Base-by-base conservation (phyloP, 495 filamentous ascomycete genomes). In the Penicillium egyptiacum region DNA sequence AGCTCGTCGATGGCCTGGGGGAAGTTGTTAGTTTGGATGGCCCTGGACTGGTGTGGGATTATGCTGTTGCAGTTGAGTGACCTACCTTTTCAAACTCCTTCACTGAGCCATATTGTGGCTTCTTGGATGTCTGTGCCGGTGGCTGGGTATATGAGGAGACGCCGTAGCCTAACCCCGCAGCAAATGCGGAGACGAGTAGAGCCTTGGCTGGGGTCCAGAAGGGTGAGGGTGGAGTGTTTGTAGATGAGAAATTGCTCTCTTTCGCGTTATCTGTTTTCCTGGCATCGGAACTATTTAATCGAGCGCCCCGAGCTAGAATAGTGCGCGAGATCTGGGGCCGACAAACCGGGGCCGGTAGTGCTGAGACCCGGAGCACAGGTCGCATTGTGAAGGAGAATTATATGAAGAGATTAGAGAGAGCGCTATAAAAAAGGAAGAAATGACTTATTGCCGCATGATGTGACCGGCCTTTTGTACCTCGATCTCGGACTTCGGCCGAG, bases 1-100 rank as follows among this genome's bases (percentile, higher is more conserved):
- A 91, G 76, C 66, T 88, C 86, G 49, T 72, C 65, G 51, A 88
- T 74, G 14, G 87, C 87, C 83, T 91, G 67, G 25, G 12, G 1
- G 16, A 11, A 8, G 3, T 44, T 48, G 52, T 77, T 65, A 70
- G 65, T 70, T 48, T 63, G 30, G 30, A 61, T 67, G 44, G 63
- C 58, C 17, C 59, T 50, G 6, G 54, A 28, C 5, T 26, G 2
- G 22, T 4, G 22, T 16, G 12, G 22, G 60, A 56, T 23, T 16
- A n/a, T 16, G 16, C 66, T 62, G 45, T 67, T 68, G 8, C 49
- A 25, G 40, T 23, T 35, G 4, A 7, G 10, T 1, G 12, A 16
- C 17, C 22, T 56, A 79, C 77, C 67, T 75, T 77, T 46, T 70
- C 66, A 41, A 78, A 77, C 28, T 79, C 71, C 25, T 69, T 62